Evolutionary conservation across 108 stramenopile genomes (phyloP), one percentile per base, ranked within the genome.

Genomic region (Cyclotella cryptica): DNA sequence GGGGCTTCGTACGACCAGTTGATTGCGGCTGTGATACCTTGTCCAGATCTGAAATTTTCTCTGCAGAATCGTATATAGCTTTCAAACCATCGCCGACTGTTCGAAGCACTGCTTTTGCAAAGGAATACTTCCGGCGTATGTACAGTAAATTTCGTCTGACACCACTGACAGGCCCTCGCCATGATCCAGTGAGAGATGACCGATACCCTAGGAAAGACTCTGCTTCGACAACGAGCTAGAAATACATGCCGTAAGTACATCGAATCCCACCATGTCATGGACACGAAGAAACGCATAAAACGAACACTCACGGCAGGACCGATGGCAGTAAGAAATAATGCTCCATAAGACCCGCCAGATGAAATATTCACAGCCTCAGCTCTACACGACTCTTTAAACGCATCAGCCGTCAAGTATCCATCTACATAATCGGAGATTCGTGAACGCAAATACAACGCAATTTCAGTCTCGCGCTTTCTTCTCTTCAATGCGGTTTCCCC

Each of bases 321-420:
- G n/a, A 86, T 80, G 6, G 80, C 75, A 13, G 74, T 60, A 29
- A 86, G 46, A 67, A 75, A 86, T 26, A 30, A 40, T 22, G 75
- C 64, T 3, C 85, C 85, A 63, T 79, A 86, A 11, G 81, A 70
- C 52, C 77, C 74, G 35, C 74, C 78, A 11, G 54, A 63, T 12
- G 80, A 74, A 53, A 86, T 86, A n/a, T 67, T 66, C 21, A 54
- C 47, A 22, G 85, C 85, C 58, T 86, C 85, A 15, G 59, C 46
- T 40, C 46, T 52, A 49, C 72, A 78, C 21, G 72, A 55, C 19
- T 83, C 74, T 60, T 52, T 68, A 52, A 84, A 86, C 8, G 78
- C 82, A 42, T 75, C 74, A 11, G 54, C 21, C 4, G 66, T 46
- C 72, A 80, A 69, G 47, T 61, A 80, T 12, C 82, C 82, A 28